These are phyloP conservation scores for Spinacia oleracea DNA, from an alignment of 179 eudicot genomes.

Conservation along the genomic window DNA sequence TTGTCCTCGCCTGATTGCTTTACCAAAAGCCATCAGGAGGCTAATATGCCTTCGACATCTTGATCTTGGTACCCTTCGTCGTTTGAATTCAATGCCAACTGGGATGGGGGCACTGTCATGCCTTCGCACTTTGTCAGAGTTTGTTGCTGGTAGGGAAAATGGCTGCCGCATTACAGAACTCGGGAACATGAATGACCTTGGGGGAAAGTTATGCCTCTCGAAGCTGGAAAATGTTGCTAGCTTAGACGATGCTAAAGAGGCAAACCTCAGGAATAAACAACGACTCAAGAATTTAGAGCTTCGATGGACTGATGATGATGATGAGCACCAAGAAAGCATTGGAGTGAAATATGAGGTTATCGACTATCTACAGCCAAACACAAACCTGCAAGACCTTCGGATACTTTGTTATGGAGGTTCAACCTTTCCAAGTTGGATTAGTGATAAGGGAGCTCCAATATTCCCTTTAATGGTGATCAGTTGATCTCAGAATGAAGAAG, in stretches of 20 bases:
- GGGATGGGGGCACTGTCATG: conserved; percentile 20
- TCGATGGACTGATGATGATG: conserved; percentile 22
- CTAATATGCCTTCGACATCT: conserved; percentile 16
- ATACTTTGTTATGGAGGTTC: conserved; percentile 21
- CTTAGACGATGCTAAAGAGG: conserved; percentile 8
- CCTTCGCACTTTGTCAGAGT: conserved; percentile 15
- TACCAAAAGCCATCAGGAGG: conserved; percentile 16
- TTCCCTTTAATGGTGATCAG: no score
- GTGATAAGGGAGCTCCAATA: no score
- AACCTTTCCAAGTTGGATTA: conserved; percentile 25
- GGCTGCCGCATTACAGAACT: conserved; percentile 6
- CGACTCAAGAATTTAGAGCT: conserved; percentile 18
- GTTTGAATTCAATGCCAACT: conserved; percentile 10
- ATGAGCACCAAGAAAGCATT: neutral
- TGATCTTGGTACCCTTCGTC: conserved; percentile 12
- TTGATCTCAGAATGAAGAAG: no score
- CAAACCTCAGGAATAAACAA: conserved; percentile 10
- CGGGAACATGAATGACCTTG: neutral
- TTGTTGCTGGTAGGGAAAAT: neutral
- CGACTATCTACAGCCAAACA: conserved; percentile 8
- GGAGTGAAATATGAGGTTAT: neutral
- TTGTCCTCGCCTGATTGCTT: conserved; percentile 7
- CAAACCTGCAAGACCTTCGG: conserved; percentile 20
- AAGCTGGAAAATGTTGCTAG: conserved; percentile 6
- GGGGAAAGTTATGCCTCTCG: neutral